These are phyloP conservation scores for Chimonanthus salicifolius DNA, from an alignment of 164 flowering plant genomes.

Conservation along the genomic window DNA sequence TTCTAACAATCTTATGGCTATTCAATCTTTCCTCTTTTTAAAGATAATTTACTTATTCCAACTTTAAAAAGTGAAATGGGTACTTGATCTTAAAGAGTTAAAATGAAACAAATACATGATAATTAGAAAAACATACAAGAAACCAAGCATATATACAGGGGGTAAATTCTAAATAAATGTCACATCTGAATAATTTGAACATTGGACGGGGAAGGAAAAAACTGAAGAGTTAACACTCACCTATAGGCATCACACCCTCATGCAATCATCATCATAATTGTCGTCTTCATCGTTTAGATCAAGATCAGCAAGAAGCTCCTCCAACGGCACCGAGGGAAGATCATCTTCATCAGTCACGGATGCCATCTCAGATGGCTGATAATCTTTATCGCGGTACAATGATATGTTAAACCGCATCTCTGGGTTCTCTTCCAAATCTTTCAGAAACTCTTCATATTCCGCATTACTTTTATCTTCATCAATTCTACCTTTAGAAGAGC, in stretches of 20 bases:
- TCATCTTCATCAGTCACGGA: conserved; percentile 54
- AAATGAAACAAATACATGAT: no score
- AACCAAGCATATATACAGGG: no score
- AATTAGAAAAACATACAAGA: no score
- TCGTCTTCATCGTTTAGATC: conserved; percentile 34
- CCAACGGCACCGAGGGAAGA: conserved; percentile 44
- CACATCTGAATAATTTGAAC: no score
- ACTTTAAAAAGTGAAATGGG: no score
- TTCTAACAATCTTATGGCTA: no score
- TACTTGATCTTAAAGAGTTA: no score
- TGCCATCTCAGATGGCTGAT: conserved; percentile 40
- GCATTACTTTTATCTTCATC: conserved; percentile 38
- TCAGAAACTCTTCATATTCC: conserved; percentile 58
- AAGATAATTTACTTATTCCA: no score
- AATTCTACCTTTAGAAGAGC: conserved; percentile 19
- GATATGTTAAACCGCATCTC: conserved; percentile 57
- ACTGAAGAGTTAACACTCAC: no score
- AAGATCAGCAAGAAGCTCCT: conserved; percentile 53
- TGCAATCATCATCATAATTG: conserved; percentile 2
- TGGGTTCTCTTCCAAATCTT: conserved; percentile 62
- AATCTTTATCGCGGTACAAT: conserved; percentile 47
- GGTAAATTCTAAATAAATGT: no score
- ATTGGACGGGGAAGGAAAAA: no score
- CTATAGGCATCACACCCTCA: conserved; percentile 17
- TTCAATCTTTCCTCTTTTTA: no score